Evolutionary conservation across 2,329 filamentous ascomycete genomes (phyloP).

Genomic region (Parafenestella ontariensis): DNA sequence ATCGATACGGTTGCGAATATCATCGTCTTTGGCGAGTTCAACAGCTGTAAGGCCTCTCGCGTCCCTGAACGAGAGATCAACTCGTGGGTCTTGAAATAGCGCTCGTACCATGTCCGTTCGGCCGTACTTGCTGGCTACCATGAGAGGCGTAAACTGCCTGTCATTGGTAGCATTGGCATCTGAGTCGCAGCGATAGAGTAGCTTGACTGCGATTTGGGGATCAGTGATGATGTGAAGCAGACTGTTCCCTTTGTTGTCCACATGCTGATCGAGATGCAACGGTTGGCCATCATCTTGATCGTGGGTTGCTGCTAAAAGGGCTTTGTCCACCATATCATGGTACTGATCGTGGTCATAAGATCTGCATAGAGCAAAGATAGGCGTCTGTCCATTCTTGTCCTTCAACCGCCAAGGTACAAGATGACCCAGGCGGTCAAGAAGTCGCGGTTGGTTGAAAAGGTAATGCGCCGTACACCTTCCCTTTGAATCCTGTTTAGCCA

Average conservation of each 20-base stretch:
- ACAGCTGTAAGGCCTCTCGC: constrained; percentile 89
- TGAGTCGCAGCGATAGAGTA: constrained; percentile 86
- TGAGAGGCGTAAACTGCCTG: constrained; percentile 91
- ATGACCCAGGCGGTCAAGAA: constrained; percentile 78
- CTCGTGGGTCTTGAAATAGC: constrained; percentile 84
- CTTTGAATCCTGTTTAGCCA: constrained; percentile 79
- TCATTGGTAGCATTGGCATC: constrained; percentile 96
- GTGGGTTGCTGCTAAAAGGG: constrained; percentile 74
- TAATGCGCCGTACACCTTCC: constrained; percentile 95
- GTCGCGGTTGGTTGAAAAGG: constrained; percentile 84
- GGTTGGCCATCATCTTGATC: constrained; percentile 79
- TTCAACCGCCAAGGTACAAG: constrained; percentile 87
- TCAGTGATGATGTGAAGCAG: constrained; percentile 96
- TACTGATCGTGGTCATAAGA: constrained; percentile 95
- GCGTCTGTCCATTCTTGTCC: constrained; percentile 98
- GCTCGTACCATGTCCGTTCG: constrained; percentile 90
- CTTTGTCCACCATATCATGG: constrained; percentile 83
- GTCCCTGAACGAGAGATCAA: constrained; percentile 85
- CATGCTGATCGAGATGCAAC: constrained; percentile 90
- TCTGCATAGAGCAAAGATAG: constrained; percentile 90
- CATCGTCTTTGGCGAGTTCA: constrained; percentile 96
- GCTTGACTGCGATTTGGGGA: constrained; percentile 73
- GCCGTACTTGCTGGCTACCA: constrained; percentile 99
- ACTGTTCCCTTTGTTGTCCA: constrained; percentile 92
- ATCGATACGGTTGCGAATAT: constrained; percentile 94